Evolutionary conservation across 23 red algal species (phyloP), one percentile per base, ranked within the genome.

Genomic region (Gracilaria domingensis): DNA sequence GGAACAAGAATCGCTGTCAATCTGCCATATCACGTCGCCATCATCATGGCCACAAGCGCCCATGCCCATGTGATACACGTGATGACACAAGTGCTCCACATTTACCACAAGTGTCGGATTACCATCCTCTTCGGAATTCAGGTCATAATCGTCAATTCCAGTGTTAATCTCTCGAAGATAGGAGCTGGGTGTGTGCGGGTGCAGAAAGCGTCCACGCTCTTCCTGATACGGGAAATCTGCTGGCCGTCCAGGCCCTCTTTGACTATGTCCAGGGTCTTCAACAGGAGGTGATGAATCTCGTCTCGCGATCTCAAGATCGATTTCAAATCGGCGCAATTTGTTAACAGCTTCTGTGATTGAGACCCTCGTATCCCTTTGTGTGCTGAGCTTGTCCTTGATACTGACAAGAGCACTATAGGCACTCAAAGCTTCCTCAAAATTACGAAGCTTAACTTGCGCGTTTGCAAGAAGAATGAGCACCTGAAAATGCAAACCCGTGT

Each of bases 71-170:
- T 71, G 60, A 54, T 72, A 71, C 30, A 86, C 34, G 33, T 86
- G 82, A 28, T 61, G 64, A 71, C 82, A 86, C 47, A 86, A 61
- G 64, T 86, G 37, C 36, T 47, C 64, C 38, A 86, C 62, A n/a
- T 71, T 49, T 33, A 86, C 62, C 12, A 72, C n/a, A 36, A 66
- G 34, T 18, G 33, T 23, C 9, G 62, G 64, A 54, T 70, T 44
- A 39, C 64, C 82, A 72, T 86, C 82, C 44, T 70, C 82, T 47
- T 66, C 24, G 16, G 72, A 34, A 26, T 25, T 51, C n/a, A 77
- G 50, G 38, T 77, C 20, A 50, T 77, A 77, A n/a, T 77, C 72
- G 21, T 77, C 72, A 37, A 77, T 77, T 51, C 72, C 72, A 77
- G 72, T 77, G 42, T 77, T 77, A 14, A 77, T 77, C 45, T 77